Conservation (phyloP, 1,284 basidiomycete species). For the Xanthoconium separans region DNA sequence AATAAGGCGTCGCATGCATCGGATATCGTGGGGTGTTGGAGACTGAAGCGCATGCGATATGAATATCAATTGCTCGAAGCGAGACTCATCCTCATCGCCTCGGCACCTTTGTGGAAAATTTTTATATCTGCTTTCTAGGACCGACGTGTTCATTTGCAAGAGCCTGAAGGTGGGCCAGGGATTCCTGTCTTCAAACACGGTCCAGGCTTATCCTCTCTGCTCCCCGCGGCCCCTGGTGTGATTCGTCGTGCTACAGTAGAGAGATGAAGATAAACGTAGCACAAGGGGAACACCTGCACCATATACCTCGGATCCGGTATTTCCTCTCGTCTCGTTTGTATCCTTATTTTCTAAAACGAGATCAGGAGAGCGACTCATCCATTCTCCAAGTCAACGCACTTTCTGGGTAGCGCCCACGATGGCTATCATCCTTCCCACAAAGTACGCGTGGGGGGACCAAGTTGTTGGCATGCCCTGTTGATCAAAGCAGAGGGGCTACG, state of each 20-base stretch:
- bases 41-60: neutral
- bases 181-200: constrained; percentile 8
- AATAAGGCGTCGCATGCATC: constrained; percentile 8
- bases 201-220: constrained; percentile 1
- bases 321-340: constrained; percentile 5
- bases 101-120: constrained; percentile 4
- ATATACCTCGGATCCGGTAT: constrained; percentile 10
- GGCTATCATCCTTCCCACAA: neutral
- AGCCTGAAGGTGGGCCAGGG: neutral
- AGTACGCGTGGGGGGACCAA: neutral
- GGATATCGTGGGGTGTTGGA: neutral
- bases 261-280: constrained; percentile 1
- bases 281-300: neutral
- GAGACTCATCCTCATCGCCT: neutral
- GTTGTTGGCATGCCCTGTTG: constrained; percentile 1
- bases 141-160: constrained; percentile 13
- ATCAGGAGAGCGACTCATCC: neutral
- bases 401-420: neutral
- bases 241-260: neutral
- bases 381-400: constrained; percentile 1
- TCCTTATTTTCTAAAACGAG: constrained; percentile 6
- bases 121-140: constrained; percentile 6
- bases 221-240: constrained; percentile 15
- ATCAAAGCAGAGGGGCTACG: neutral
- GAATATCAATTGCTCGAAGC: constrained; percentile 9